A percentile compares a stretch with the other conserved stretches of the same genome.
These are phyloP conservation scores for Hypericum perforatum DNA, from an alignment of 345 rosid species.

Conservation along the genomic window DNA sequence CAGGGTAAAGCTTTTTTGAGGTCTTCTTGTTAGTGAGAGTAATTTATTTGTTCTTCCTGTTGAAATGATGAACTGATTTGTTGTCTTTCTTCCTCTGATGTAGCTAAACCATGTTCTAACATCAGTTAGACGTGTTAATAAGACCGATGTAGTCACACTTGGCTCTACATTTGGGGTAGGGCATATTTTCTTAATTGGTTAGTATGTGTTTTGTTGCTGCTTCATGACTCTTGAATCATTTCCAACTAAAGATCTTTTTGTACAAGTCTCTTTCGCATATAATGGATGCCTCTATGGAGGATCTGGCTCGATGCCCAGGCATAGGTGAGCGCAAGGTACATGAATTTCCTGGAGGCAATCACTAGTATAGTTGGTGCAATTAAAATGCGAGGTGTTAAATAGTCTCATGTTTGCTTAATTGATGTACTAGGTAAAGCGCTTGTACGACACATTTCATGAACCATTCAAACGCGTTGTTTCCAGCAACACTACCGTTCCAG, in stretches of 20 bases:
- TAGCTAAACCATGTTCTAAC: constrained; percentile 76
- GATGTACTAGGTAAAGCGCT: constrained; percentile 58
- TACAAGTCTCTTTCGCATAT: constrained; percentile 76
- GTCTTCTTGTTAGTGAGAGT: background rate
- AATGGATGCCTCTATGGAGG: constrained; percentile 95
- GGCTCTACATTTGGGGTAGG: constrained; percentile 92
- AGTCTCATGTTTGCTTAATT: constrained; percentile 3
- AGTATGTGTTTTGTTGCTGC: background rate
- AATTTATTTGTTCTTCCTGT: background rate
- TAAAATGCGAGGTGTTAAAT: background rate
- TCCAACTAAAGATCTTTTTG: background rate
- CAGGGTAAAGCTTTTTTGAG: constrained; percentile 35
- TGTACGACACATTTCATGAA: constrained; percentile 86
- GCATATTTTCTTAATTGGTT: background rate
- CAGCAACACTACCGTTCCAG: constrained; percentile 35
- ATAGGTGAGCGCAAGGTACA: constrained; percentile 88
- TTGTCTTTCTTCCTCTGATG: constrained; percentile 13
- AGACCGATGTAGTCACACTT: constrained; percentile 91
- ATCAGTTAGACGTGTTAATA: constrained; percentile 68
- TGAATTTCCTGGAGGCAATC: background rate
- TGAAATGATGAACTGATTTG: background rate
- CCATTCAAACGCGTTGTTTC: constrained; percentile 73
- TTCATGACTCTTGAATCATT: background rate
- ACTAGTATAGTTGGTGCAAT: background rate
- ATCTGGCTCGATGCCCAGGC: constrained; percentile 89